A percentile compares a stretch with the other conserved stretches of the same genome.
Conservation (phyloP, 2,329 filamentous ascomycete species). For the Cladosporium sp. region DNA sequence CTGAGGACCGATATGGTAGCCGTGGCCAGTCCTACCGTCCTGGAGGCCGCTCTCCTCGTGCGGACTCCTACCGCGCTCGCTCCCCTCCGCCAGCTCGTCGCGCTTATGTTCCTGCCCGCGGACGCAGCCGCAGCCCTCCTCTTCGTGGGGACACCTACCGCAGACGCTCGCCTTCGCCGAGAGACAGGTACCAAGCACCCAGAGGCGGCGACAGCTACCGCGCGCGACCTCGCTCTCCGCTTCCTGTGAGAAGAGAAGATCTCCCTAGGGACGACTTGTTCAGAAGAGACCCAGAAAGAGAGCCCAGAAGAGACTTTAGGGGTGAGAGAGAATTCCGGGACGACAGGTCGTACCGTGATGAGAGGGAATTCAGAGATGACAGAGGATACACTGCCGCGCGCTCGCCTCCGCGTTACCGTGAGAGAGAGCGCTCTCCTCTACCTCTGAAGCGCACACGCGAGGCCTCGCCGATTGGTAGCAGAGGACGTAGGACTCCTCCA, state of each 20-base stretch:
- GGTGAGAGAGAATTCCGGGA: constrained; percentile 30
- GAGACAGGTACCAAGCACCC: constrained; percentile 28
- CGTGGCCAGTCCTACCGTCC: constrained; percentile 43
- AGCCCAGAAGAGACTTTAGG: constrained; percentile 21
- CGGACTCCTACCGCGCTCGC: constrained; percentile 25
- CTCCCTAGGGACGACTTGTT: constrained; percentile 39
- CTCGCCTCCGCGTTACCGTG: constrained; percentile 43
- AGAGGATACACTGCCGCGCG: constrained; percentile 32
- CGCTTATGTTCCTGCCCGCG: constrained; percentile 33
- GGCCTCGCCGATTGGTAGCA: constrained; percentile 48
- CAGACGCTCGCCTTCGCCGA: constrained; percentile 35
- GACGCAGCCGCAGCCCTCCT: constrained; percentile 20
- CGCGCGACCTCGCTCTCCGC: constrained; percentile 35
- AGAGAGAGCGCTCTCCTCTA: constrained; percentile 42
- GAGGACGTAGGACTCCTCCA: constrained; percentile 46
- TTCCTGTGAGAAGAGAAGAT: constrained; percentile 34
- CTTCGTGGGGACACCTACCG: constrained; percentile 30
- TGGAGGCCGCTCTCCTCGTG: constrained; percentile 24
- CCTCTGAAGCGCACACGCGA: constrained; percentile 47
- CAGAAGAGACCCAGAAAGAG: constrained; percentile 37
- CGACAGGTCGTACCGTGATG: constrained; percentile 24
- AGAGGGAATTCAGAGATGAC: constrained; percentile 35
- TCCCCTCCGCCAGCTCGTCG: constrained; percentile 48
- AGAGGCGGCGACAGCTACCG: constrained; percentile 38
- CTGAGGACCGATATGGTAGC: constrained; percentile 37